These are phyloP conservation scores for Mucor plumbeus DNA, from an alignment of 371 early-diverging fungal species.

Conservation along the genomic window DNA sequence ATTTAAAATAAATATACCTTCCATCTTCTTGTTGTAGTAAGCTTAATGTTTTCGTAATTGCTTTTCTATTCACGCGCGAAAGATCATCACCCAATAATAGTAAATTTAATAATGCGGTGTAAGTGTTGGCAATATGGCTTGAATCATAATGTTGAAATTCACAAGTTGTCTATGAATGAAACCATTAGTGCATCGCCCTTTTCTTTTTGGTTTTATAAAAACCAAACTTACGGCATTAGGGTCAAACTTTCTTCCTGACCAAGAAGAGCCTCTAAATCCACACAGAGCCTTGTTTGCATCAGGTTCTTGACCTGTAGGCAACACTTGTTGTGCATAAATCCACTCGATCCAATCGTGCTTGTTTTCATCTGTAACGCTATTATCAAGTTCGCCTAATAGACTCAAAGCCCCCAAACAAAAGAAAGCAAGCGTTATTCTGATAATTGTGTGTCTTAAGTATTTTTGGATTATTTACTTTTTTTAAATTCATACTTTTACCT, in stretches of 20 bases:
- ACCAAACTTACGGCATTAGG: slow-evolving; percentile 50
- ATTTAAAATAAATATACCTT: slow-evolving; percentile 48
- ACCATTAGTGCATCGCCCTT: background rate
- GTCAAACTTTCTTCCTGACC: slow-evolving; percentile 63
- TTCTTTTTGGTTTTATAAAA: background rate
- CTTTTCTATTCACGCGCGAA: slow-evolving; percentile 76
- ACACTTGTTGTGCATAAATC: slow-evolving; percentile 94
- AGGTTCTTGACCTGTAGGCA: slow-evolving; percentile 35
- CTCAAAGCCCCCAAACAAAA: slow-evolving; percentile 85
- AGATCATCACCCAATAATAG: slow-evolving; percentile 90
- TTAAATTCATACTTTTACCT: slow-evolving; percentile 51
- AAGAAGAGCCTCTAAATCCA: slow-evolving; percentile 76
- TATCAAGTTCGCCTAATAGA: slow-evolving; percentile 72
- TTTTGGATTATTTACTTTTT: background rate
- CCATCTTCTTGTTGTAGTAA: slow-evolving; percentile 79
- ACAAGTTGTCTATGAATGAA: slow-evolving; percentile 26
- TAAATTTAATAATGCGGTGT: slow-evolving; percentile 83
- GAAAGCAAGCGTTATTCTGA: slow-evolving; percentile 85
- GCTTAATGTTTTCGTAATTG: slow-evolving; percentile 63
- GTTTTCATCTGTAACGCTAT: slow-evolving; percentile 52
- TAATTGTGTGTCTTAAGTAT: background rate
- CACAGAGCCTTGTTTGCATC: slow-evolving; percentile 48
- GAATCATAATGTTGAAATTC: slow-evolving; percentile 55
- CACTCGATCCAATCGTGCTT: slow-evolving; percentile 87
- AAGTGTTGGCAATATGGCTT: slow-evolving; percentile 90